phyloP scores from a whole-genome alignment of 2,329 filamentous ascomycete species.

The Neoarthrinium moseri region DNA sequence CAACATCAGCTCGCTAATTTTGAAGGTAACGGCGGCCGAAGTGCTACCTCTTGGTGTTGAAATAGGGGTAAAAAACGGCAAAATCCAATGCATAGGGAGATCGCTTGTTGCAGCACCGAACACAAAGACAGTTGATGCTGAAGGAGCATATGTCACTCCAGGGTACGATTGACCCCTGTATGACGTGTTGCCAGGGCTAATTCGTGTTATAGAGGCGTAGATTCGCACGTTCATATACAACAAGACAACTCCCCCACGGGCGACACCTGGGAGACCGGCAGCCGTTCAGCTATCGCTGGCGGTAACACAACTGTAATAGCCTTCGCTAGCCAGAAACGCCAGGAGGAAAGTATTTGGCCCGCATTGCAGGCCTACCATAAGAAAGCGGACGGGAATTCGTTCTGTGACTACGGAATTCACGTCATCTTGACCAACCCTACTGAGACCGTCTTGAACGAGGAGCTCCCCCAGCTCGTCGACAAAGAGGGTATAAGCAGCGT shows the following conservation, averaged over 20 bases:
- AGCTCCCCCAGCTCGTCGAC: constrained; percentile 1
- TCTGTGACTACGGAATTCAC: constrained; percentile 58
- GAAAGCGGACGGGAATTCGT: constrained; percentile 36
- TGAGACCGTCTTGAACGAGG: constrained; percentile 14
- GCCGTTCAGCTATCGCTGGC: constrained; percentile 43
- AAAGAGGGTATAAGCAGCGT: constrained; percentile 6
- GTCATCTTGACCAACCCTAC: constrained; percentile 19
- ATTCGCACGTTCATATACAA: constrained; percentile 47
- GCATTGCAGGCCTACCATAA: constrained; percentile 40
- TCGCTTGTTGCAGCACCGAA: constrained; percentile 28
- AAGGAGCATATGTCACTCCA: constrained; percentile 43
- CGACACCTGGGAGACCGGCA: constrained; percentile 42
- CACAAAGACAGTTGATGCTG: constrained; percentile 40
- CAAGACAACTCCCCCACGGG: constrained; percentile 42
- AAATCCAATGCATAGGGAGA: constrained; percentile 42
- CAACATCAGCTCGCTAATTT: constrained; percentile 1
- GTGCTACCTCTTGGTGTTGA: constrained; percentile 39
- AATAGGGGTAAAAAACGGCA: constrained; percentile 45
- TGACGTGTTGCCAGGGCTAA: too few relatives aligned
- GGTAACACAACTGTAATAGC: constrained; percentile 49
- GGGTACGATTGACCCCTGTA: constrained; percentile 25
- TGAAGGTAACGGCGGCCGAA: constrained; percentile 44
- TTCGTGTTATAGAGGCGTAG: constrained; percentile 36
- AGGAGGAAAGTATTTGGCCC: constrained; percentile 36
- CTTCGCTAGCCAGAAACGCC: constrained; percentile 44